Base-by-base conservation (phyloP, 2,329 filamentous ascomycete genomes). In the Colletotrichum graminicola region DNA sequence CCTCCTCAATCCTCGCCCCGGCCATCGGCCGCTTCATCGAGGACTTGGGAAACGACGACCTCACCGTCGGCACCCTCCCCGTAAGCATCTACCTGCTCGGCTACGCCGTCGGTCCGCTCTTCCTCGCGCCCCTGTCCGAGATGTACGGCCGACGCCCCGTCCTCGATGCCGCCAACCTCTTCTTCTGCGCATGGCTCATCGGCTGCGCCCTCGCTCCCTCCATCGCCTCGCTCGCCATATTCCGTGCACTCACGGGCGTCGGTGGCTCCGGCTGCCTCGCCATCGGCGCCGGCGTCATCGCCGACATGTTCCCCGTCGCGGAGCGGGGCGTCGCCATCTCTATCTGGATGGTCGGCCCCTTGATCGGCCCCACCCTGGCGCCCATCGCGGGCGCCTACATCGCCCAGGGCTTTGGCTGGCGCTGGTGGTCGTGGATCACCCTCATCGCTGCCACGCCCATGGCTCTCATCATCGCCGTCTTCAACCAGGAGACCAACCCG, bases 161-260 rank as follows among this genome's bases (percentile, higher is more conserved):
- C 43, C 85, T 92, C 72, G 84, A 87, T 29, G 78, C 76, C 2
- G 87, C 89, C 68, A 93, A 90, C 73, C 76, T 85, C 7, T 83
- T 89, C 69, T 93, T 92, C 77, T 85, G 89, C 67, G 77, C 87
- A 1, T 92, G 89, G 82, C 88, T 88, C 56, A 85, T 93, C 73
- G 91, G 88, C 0, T 92, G 90, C 69, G 92, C 89, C 1, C 81
- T 92, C 5, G 84, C 89, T 0, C 87, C 87, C 1, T 79, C 78
- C 7, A 81, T 92, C 60, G 78, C 78, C 23, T 80, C 86, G 49
- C 84, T 92, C 56, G 86, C 92, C 39, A 83, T 85, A 2, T 92
- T 90, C 75, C 84, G 88, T 16, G 88, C 90, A 76, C 79, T 89
- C 55, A 86, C 87, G 4, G 91, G 90, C 0, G 78, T 92, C 3